Evolutionary conservation across 345 rosid genomes (phyloP).

Genomic region (Kernera saxatilis): DNA sequence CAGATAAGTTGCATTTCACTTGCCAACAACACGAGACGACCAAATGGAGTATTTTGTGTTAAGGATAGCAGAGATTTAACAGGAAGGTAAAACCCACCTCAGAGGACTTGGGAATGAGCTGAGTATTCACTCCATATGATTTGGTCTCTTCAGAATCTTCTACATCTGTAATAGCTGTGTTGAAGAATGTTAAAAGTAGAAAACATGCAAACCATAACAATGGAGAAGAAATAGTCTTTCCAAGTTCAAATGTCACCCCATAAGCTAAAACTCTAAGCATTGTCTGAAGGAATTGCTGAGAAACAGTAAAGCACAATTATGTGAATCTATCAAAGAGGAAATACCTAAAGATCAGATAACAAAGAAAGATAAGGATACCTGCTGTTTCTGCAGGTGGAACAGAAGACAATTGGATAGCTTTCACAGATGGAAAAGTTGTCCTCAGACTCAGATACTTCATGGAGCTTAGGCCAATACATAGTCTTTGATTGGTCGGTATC

Average conservation of each 20-base stretch:
- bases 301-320: neutral
- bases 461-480: neutral
- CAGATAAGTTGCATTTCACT: neutral
- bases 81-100: slow-evolving; percentile 39
- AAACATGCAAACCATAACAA: neutral
- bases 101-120: slow-evolving; percentile 46
- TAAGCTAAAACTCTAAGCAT: neutral
- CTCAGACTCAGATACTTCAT: neutral
- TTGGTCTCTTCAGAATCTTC: slow-evolving; percentile 33
- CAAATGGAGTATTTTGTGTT: neutral
- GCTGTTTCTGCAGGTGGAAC: neutral
- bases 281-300: neutral
- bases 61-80: neutral
- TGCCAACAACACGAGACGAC: neutral
- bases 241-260: neutral
- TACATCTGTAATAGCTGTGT: slow-evolving; percentile 28
- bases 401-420: slow-evolving; percentile 5
- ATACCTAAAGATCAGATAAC: neutral
- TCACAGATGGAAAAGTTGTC: slow-evolving; percentile 1
- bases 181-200: neutral
- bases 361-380: neutral
- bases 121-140: slow-evolving; percentile 38
- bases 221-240: neutral
- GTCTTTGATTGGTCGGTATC: slow-evolving; percentile 6
- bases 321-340: neutral